These are phyloP conservation scores for Neobulgaria alba DNA, from an alignment of 2,329 filamentous ascomycete genomes.

Conservation along the genomic window DNA sequence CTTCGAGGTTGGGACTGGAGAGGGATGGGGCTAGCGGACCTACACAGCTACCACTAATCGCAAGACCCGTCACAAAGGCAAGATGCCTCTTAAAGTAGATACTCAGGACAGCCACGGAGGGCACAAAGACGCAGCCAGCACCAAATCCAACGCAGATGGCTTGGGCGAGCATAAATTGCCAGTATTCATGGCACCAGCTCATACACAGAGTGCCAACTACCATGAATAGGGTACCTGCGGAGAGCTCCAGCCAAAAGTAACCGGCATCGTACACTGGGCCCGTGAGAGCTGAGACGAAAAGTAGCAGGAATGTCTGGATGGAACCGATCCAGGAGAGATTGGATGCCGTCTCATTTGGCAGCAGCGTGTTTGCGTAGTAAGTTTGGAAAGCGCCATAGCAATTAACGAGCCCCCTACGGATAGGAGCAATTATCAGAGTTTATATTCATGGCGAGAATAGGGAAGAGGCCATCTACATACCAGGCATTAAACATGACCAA, in stretches of 20 bases:
- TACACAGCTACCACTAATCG: conserved; percentile 46
- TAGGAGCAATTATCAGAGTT: neutral
- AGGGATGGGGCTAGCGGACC: conserved; percentile 22
- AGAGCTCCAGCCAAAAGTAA: conserved; percentile 24
- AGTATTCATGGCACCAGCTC: conserved; percentile 28
- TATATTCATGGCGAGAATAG: neutral
- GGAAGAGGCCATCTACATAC: neutral
- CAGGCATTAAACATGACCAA: neutral
- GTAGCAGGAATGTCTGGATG: conserved; percentile 35
- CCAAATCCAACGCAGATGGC: conserved; percentile 39
- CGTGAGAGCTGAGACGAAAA: conserved; percentile 25
- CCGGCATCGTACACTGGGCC: conserved; percentile 14
- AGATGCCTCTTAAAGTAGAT: conserved; percentile 32
- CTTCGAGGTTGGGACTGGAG: neutral
- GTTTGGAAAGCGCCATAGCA: conserved; percentile 25
- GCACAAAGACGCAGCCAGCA: conserved; percentile 34
- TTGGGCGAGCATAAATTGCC: conserved; percentile 38
- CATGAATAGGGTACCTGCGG: conserved; percentile 20
- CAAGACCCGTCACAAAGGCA: conserved; percentile 28
- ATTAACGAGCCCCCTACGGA: conserved; percentile 9
- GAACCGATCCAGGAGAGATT: conserved; percentile 36
- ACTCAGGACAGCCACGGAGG: conserved; percentile 50
- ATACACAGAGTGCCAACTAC: neutral
- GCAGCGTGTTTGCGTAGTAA: conserved; percentile 33
- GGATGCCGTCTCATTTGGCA: conserved; percentile 22